Evolutionary conservation across 208 protist genomes (phyloP), one percentile per base, ranked within the genome.

Genomic region (Phytomonas sp.): DNA sequence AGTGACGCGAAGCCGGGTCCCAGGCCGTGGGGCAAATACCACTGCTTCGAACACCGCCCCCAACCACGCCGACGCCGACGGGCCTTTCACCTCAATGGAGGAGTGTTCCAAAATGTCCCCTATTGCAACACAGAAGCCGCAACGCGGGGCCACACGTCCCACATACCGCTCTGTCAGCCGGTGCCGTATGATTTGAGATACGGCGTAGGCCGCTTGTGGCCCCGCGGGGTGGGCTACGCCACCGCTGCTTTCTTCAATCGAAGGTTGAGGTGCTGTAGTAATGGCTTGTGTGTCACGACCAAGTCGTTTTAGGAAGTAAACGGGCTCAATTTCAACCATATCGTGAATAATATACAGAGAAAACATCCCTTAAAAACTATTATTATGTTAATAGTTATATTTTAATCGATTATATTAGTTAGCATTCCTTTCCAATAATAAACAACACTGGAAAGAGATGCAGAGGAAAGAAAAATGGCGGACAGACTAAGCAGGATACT

Each of bases 141-240:
- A 72, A 7, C 67, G 66, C 2, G 84, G 84, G 5, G 93, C 69
- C 49, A 95, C 76, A 56, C 81, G 85, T n/a, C 85, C 87, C 1
- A 92, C 86, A 71, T 95, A 95, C 45, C 82, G 82, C 75, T 95
- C 87, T 2, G 87, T 95, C 10, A 95, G 69, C 34, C 89, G 78
- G 63, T 93, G 87, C 63, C 87, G 68, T 14, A 95, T 63, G 56
- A 85, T 78, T 31, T 91, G 40, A 10, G 14, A 4, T 4, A 49
- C 87, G 0, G 66, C 70, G 42, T 89, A 67, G 14, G 78, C 80
- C 19, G 70, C 60, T 33, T 63, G 68, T 61, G 88, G 89, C 7
- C 60, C 37, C n/a, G 63, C 37, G 5, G 56, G 29, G 10, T 29
- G 36, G 7, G 60, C 32, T 40, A 60, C 31, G 26, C 29, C 52